Base-by-base conservation (phyloP, 345 rosid species). In the Mallotus nudiflorus region DNA sequence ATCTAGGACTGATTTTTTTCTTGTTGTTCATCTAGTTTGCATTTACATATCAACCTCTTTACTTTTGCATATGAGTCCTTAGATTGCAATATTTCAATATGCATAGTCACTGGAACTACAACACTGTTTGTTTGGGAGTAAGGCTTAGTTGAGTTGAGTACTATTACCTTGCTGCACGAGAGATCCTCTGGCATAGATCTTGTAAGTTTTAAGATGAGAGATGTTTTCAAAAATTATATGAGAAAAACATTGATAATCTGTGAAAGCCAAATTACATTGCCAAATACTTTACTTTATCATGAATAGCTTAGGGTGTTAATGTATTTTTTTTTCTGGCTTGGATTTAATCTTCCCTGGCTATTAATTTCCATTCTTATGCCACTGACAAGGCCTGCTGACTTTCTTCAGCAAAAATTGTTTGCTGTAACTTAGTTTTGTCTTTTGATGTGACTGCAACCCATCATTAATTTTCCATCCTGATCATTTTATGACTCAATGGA, bases 161-260 rank as follows among this genome's bases (percentile, higher is more conserved):
- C n/a, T n/a, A n/a, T n/a, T n/a, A n/a, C n/a, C n/a, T n/a, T n/a
- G n/a, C 48, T 52, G 33, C 18, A 60, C n/a, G n/a, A 69, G 48
- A 16, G 27, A 5, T 29, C 13, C 13, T 51, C 25, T 12, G 55
- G 65, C 44, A 9, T 37, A 19, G 40, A 49, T 22, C 22, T 60
- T 59, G 49, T 18, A 51, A 25, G 20, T 60, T 70, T 49, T 18
- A 51, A 25, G 40, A 71, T 50, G 50, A 53, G 18, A 37, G 18
- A 28, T 71, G 67, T 50, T 62, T 62, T 50, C 27, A 42, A 40
- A 14, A 62, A n/a, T 5, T 35, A n/a, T 40, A 13, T 40, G 15
- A 27, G n/a, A 52, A 5, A 42, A 39, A 16, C 19, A 11, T n/a
- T 52, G 42, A 27, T 58, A 33, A 13, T 31, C 9, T 31, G 37